phyloP scores from a whole-genome alignment of 441 rosid species.

The Gossypium schwendimanii region DNA sequence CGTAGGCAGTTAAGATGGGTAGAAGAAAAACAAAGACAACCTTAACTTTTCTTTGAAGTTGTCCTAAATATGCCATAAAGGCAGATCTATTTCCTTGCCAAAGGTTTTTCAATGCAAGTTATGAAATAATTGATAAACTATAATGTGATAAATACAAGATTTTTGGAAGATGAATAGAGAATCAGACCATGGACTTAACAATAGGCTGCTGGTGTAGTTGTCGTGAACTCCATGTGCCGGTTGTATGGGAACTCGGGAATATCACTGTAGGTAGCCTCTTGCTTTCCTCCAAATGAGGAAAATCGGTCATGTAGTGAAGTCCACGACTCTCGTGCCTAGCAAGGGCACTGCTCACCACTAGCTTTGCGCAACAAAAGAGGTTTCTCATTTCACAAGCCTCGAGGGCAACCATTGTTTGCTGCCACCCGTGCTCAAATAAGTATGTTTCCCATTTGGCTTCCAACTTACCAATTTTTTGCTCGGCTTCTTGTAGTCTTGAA shows the following conservation, averaged over 20 bases:
- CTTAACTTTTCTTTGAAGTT: conserved; percentile 10
- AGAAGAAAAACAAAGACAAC: background rate
- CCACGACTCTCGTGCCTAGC: conserved; percentile 94
- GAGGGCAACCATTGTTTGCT: conserved; percentile 69
- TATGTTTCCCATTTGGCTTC: conserved; percentile 74
- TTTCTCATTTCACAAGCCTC: conserved; percentile 97
- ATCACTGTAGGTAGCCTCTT: conserved; percentile 82
- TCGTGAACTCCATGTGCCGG: conserved; percentile 70
- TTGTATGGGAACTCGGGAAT: conserved; percentile 41
- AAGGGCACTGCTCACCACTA: conserved; percentile 84
- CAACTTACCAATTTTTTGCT: conserved; percentile 45
- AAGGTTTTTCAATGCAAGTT: conserved; percentile 10
- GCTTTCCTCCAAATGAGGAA: conserved; percentile 65
- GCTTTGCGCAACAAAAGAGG: conserved; percentile 87
- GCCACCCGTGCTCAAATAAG: conserved; percentile 81
- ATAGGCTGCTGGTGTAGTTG: conserved; percentile 44
- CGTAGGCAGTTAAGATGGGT: background rate
- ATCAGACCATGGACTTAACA: conserved; percentile 18
- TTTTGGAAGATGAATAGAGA: background rate
- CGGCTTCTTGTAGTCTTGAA: conserved; percentile 54
- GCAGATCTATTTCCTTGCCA: conserved; percentile 9
- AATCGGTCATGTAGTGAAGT: conserved; percentile 79
- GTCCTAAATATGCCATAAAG: background rate
- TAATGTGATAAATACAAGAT: background rate
- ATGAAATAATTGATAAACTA: conserved; percentile 4